Conservation (phyloP, 805 yeast genomes). For the Pichia nakasei region DNA sequence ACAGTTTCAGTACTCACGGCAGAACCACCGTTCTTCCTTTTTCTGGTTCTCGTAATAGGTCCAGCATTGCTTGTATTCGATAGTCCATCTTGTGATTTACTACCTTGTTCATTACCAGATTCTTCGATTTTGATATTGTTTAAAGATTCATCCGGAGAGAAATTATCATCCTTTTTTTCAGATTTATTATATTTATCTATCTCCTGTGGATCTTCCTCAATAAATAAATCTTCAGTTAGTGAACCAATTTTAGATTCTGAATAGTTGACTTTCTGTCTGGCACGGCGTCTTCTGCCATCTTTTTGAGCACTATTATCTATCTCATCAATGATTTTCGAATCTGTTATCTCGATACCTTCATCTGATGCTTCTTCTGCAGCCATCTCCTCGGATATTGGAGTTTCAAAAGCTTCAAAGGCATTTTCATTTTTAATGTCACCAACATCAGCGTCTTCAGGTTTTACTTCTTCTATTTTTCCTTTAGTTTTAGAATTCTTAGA, state of each 20-base stretch:
- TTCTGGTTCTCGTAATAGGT: no score
- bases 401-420: conserved; percentile 10
- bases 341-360: conserved; percentile 6
- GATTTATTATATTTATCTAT: not conserved
- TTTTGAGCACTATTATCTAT: not conserved
- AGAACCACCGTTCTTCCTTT: no score
- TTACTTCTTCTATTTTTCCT: not conserved
- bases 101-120: no score
- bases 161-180: not conserved
- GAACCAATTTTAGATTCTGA: conserved; percentile 1
- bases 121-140: no score
- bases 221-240: not conserved
- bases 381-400: conserved; percentile 1
- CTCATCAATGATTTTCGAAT: not conserved
- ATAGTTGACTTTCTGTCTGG: conserved; percentile 8
- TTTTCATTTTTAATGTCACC: not conserved
- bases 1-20: no score
- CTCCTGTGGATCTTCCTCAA: not conserved
- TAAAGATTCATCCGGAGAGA: not conserved
- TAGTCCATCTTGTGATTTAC: no score
- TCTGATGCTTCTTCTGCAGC: conserved; percentile 8
- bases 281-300: conserved; percentile 2
- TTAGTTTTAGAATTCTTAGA: not conserved
- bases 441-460: not conserved
- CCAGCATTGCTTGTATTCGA: no score